Conservation (phyloP, 352 stramenopile species). For the Thalassiosira livingstoniorum region DNA sequence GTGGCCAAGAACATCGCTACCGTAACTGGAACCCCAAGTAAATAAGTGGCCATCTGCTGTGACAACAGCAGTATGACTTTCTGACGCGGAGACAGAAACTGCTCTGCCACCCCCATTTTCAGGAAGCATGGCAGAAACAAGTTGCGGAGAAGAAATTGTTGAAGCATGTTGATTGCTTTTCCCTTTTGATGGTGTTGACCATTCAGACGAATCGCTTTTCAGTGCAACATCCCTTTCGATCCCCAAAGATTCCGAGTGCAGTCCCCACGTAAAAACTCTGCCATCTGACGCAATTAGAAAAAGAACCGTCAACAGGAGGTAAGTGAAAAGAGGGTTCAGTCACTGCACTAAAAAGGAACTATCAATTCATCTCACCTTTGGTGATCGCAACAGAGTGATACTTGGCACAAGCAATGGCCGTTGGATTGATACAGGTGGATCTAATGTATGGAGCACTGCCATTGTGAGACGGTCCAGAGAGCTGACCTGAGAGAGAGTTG, state of each 20-base stretch:
- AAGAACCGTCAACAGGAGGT: background rate
- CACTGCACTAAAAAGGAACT: background rate
- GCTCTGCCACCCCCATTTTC: slow-evolving; percentile 80
- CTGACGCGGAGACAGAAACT: slow-evolving; percentile 78
- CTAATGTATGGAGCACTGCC: slow-evolving; percentile 23
- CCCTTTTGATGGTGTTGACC: slow-evolving; percentile 31
- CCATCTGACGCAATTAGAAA: slow-evolving; percentile 52
- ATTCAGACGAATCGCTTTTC: slow-evolving; percentile 21
- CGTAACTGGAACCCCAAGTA: slow-evolving; percentile 80
- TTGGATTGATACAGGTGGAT: slow-evolving; percentile 71
- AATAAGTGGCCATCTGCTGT: slow-evolving; percentile 79
- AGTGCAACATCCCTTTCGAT: slow-evolving; percentile 22
- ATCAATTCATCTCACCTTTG: slow-evolving; percentile 1
- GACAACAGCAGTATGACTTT: slow-evolving; percentile 81
- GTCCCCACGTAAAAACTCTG: slow-evolving; percentile 80
- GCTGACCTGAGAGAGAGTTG: background rate
- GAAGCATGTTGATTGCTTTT: slow-evolving; percentile 26
- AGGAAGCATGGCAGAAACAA: slow-evolving; percentile 81
- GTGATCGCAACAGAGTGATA: slow-evolving; percentile 82
- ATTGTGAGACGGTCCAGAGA: background rate
- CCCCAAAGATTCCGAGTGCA: slow-evolving; percentile 75
- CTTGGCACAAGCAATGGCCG: slow-evolving; percentile 78
- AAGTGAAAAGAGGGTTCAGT: background rate
- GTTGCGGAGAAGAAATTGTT: slow-evolving; percentile 62
- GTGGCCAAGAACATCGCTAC: slow-evolving; percentile 77